phyloP scores from a whole-genome alignment of 2,329 filamentous ascomycete species.

The Grosmannia clavigera region DNA sequence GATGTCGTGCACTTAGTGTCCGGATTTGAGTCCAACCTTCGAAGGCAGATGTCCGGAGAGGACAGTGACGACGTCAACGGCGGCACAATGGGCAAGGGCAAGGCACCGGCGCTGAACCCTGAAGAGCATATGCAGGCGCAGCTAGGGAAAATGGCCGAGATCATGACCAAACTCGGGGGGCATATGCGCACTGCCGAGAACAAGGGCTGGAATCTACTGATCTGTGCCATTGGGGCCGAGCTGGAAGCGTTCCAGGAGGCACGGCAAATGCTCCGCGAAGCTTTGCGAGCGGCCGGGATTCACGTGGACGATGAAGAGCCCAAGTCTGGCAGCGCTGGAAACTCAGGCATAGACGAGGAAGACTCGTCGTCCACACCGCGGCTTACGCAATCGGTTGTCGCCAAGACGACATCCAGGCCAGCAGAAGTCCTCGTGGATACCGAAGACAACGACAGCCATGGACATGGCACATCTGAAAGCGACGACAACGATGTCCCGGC shows the following conservation, averaged over 20 bases:
- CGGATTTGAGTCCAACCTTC: conserved; percentile 52
- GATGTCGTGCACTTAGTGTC: conserved; percentile 46
- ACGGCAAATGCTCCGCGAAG: conserved; percentile 17
- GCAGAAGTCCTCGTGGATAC: conserved; percentile 7
- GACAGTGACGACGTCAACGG: not conserved
- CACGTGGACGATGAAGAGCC: conserved; percentile 12
- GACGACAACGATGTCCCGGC: conserved; percentile 30
- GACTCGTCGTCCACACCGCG: conserved; percentile 14
- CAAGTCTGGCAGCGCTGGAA: not conserved
- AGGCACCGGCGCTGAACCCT: conserved; percentile 1
- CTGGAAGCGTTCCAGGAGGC: conserved; percentile 23
- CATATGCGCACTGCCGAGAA: conserved; percentile 43
- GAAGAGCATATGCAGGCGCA: conserved; percentile 22
- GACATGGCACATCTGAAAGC: conserved; percentile 16
- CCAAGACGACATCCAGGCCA: conserved; percentile 13
- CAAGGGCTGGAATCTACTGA: conserved; percentile 60
- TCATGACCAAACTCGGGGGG: conserved; percentile 42
- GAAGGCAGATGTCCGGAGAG: conserved; percentile 33
- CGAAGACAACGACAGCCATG: conserved; percentile 3
- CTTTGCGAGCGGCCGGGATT: conserved; percentile 19
- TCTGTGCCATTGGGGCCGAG: conserved; percentile 62
- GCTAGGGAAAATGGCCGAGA: conserved; percentile 41
- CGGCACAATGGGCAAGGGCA: conserved; percentile 18
- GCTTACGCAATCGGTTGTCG: conserved; percentile 22
- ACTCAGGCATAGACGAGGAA: not conserved